Evolutionary conservation across 108 stramenopile genomes (phyloP).

Genomic region (Cylindrotheca fusiformis): DNA sequence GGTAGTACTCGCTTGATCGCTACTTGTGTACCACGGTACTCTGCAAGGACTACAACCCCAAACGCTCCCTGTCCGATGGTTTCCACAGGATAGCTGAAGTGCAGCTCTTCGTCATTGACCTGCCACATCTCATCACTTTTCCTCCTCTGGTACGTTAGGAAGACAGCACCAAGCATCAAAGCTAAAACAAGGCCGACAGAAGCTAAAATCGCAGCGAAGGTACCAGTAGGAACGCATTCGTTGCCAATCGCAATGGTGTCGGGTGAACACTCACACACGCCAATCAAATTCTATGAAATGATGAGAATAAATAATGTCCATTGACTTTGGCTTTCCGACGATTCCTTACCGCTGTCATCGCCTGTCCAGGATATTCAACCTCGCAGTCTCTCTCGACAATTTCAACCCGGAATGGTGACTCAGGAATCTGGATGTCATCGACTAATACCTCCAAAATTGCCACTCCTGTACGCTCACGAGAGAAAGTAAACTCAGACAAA

Average conservation of each 20-base stretch:
- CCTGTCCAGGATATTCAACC: background rate
- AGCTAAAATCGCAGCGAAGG: background rate
- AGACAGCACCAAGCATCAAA: background rate
- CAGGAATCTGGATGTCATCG: slow-evolving; percentile 24
- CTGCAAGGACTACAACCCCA: slow-evolving; percentile 36
- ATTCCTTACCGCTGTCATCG: background rate
- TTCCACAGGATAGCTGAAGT: slow-evolving; percentile 24
- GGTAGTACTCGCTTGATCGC: slow-evolving; percentile 46
- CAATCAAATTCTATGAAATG: background rate
- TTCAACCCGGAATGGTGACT: slow-evolving; percentile 27
- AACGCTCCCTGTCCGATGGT: slow-evolving; percentile 40
- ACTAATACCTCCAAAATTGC: slow-evolving; percentile 26
- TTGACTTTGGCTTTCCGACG: too few species aligned
- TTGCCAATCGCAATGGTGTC: slow-evolving; percentile 10
- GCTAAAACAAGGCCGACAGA: background rate
- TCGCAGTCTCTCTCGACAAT: slow-evolving; percentile 15
- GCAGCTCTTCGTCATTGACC: slow-evolving; percentile 21
- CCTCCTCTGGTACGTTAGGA: slow-evolving; percentile 12
- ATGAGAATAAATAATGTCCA: too few species aligned
- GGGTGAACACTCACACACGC: slow-evolving; percentile 13
- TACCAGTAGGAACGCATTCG: background rate
- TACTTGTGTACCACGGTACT: slow-evolving; percentile 44
- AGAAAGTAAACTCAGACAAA: slow-evolving; percentile 17
- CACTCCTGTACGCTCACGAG: slow-evolving; percentile 2
- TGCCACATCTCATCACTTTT: slow-evolving; percentile 23